phyloP scores from a whole-genome alignment of 352 stramenopile species.

The Discostella stelligera region DNA sequence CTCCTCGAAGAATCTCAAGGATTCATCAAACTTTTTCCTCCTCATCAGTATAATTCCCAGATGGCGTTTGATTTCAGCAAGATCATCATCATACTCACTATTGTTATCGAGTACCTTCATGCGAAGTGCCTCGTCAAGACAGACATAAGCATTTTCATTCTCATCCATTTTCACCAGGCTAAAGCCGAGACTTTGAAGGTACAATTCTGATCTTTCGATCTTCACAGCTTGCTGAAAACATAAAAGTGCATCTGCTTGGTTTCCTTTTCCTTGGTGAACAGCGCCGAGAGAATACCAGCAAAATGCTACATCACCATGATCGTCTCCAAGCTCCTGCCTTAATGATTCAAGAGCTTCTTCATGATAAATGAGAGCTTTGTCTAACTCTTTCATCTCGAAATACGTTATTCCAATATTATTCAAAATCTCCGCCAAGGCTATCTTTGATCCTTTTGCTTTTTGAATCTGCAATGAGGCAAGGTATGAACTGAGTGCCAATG shows the following conservation, averaged over 20 bases:
- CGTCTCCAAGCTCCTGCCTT: slow-evolving; percentile 52
- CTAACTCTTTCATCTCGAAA: slow-evolving; percentile 61
- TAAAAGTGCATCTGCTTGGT: slow-evolving; percentile 47
- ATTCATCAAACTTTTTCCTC: slow-evolving; percentile 57
- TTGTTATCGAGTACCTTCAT: slow-evolving; percentile 56
- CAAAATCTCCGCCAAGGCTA: slow-evolving; percentile 55
- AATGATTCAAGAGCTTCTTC: slow-evolving; percentile 60
- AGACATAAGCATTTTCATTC: slow-evolving; percentile 67
- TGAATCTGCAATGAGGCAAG: slow-evolving; percentile 54
- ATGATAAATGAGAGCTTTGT: slow-evolving; percentile 62
- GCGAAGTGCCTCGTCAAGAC: slow-evolving; percentile 55
- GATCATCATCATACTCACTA: slow-evolving; percentile 53
- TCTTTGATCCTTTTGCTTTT: slow-evolving; percentile 42
- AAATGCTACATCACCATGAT: slow-evolving; percentile 62
- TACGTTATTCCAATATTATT: slow-evolving; percentile 71
- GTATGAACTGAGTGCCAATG: slow-evolving; percentile 49
- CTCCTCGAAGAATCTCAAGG: slow-evolving; percentile 57
- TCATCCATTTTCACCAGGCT: slow-evolving; percentile 55
- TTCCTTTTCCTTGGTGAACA: slow-evolving; percentile 46
- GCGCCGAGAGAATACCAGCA: slow-evolving; percentile 62
- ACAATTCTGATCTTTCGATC: slow-evolving; percentile 56
- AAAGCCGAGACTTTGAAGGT: slow-evolving; percentile 56
- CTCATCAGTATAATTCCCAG: slow-evolving; percentile 59
- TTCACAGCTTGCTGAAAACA: slow-evolving; percentile 60
- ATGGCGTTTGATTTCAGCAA: slow-evolving; percentile 63